These are phyloP conservation scores for Colletotrichum sp. DNA, from an alignment of 2,329 filamentous ascomycete species.

Conservation along the genomic window DNA sequence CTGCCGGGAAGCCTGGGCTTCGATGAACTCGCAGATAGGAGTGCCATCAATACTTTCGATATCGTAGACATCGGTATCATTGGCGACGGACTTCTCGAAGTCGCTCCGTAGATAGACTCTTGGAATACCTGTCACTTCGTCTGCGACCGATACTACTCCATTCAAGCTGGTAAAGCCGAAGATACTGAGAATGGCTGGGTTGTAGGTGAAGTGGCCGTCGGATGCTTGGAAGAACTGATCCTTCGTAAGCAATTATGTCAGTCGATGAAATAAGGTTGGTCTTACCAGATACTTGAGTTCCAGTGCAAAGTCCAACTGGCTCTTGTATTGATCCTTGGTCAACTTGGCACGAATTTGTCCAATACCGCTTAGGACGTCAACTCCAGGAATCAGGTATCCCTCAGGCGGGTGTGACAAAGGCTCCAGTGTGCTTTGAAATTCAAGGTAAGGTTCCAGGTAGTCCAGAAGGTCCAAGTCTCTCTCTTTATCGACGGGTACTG, in stretches of 20 bases:
- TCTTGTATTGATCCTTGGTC: slow-evolving; percentile 12
- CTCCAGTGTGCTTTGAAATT: slow-evolving; percentile 24
- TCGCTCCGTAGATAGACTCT: slow-evolving; percentile 8
- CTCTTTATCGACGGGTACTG: slow-evolving; percentile 12
- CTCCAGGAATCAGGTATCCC: slow-evolving; percentile 23
- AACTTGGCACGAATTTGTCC: slow-evolving; percentile 21
- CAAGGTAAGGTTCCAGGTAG: slow-evolving; percentile 22
- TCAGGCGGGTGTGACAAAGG: slow-evolving; percentile 17
- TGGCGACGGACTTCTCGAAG: not conserved
- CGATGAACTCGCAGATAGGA: slow-evolving; percentile 10
- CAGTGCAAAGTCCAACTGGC: slow-evolving; percentile 17
- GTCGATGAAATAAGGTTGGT: not conserved
- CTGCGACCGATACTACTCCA: slow-evolving; percentile 22
- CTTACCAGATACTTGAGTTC: slow-evolving; percentile 18
- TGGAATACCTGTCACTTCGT: slow-evolving; percentile 7
- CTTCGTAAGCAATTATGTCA: not conserved
- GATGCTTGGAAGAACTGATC: not conserved
- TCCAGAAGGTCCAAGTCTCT: slow-evolving; percentile 18
- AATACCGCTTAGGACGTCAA: slow-evolving; percentile 22
- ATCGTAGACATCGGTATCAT: slow-evolving; percentile 9
- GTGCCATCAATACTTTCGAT: slow-evolving; percentile 23
- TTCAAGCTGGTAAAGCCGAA: slow-evolving; percentile 5
- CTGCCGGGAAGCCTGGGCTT: not conserved
- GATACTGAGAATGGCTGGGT: slow-evolving; percentile 11
- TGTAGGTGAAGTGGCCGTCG: slow-evolving; percentile 24